Evolutionary conservation across 2,329 filamentous ascomycete species (phyloP).

Genomic region (Epichloe aotearoae): DNA sequence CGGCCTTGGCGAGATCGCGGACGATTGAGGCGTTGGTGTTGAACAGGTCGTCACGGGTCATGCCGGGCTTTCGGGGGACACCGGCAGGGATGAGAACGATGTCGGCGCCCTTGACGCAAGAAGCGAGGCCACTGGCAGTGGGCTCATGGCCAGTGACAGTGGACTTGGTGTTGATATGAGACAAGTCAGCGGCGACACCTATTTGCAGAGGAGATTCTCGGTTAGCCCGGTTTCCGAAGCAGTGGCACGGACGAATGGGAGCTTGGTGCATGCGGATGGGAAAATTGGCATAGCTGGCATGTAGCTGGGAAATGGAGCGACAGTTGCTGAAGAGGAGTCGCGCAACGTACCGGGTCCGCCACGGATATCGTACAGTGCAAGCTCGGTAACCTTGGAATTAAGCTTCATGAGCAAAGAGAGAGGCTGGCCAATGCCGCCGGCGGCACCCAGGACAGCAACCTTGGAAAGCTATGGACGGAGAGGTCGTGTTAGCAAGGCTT

Average conservation of each 20-base stretch:
- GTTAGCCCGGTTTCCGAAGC: background rate
- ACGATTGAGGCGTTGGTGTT: conserved; percentile 99
- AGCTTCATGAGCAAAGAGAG: conserved; percentile 97
- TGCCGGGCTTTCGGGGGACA: conserved; percentile 95
- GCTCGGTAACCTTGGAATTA: conserved; percentile 85
- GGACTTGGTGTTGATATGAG: conserved; percentile 99
- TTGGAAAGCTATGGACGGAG: conserved; percentile 62
- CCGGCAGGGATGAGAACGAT: conserved; percentile 96
- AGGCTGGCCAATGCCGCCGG: conserved; percentile 96
- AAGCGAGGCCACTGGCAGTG: conserved; percentile 59
- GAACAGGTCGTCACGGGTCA: conserved; percentile 99
- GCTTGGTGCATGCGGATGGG: background rate
- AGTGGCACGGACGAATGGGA: background rate
- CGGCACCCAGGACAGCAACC: conserved; percentile 92
- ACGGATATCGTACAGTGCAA: conserved; percentile 96
- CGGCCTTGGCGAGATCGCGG: conserved; percentile 92
- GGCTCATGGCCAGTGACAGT: conserved; percentile 81
- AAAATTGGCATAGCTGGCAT: conserved; percentile 6
- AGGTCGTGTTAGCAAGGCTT: conserved; percentile 2
- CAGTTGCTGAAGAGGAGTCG: background rate
- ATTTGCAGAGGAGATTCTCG: conserved; percentile 1
- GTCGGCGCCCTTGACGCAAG: conserved; percentile 74
- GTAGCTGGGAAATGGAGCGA: too few species aligned
- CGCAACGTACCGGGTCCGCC: conserved; percentile 67
- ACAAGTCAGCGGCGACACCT: conserved; percentile 97